These are phyloP conservation scores for Tagetes erecta DNA, from an alignment of 129 eudicot species.

Conservation along the genomic window DNA sequence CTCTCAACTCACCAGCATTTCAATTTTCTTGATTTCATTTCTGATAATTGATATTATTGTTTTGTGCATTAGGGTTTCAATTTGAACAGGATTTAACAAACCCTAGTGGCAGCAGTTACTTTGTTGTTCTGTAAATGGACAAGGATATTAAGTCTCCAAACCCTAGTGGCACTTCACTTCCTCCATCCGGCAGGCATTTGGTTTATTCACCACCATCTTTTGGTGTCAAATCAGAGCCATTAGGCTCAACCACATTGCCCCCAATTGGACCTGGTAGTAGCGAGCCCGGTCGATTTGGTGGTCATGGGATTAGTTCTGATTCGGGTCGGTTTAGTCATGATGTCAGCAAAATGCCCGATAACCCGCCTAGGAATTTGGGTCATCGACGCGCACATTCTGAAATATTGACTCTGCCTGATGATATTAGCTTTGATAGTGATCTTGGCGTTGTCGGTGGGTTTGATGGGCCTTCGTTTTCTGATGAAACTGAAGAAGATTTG, in stretches of 20 bases:
- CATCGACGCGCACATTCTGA: slow-evolving; percentile 95
- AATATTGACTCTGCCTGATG: slow-evolving; percentile 82
- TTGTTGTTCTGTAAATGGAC: slow-evolving; percentile 41
- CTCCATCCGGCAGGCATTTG: slow-evolving; percentile 63
- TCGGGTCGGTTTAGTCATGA: slow-evolving; percentile 69
- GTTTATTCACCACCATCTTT: slow-evolving; percentile 41
- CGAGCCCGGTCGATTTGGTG: slow-evolving; percentile 50
- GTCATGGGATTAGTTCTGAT: slow-evolving; percentile 42
- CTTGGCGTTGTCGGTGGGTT: slow-evolving; percentile 87
- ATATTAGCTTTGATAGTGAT: slow-evolving; percentile 88
- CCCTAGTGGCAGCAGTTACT: not conserved
- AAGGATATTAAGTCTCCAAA: slow-evolving; percentile 52
- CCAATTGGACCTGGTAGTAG: slow-evolving; percentile 47
- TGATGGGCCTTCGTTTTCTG: slow-evolving; percentile 86
- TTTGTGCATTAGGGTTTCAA: slow-evolving; percentile 26
- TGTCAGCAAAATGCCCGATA: slow-evolving; percentile 86
- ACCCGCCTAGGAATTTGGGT: slow-evolving; percentile 71
- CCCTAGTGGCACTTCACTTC: slow-evolving; percentile 51
- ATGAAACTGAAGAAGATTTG: slow-evolving; percentile 87
- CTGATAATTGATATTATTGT: not conserved
- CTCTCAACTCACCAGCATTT: slow-evolving; percentile 8
- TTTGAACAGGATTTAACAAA: slow-evolving; percentile 5
- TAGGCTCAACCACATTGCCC: slow-evolving; percentile 52
- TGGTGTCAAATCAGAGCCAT: slow-evolving; percentile 52
- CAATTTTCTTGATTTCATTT: not conserved